These are phyloP conservation scores for Dissophora ornata DNA, from an alignment of 192 early-diverging fungal genomes.

Conservation along the genomic window DNA sequence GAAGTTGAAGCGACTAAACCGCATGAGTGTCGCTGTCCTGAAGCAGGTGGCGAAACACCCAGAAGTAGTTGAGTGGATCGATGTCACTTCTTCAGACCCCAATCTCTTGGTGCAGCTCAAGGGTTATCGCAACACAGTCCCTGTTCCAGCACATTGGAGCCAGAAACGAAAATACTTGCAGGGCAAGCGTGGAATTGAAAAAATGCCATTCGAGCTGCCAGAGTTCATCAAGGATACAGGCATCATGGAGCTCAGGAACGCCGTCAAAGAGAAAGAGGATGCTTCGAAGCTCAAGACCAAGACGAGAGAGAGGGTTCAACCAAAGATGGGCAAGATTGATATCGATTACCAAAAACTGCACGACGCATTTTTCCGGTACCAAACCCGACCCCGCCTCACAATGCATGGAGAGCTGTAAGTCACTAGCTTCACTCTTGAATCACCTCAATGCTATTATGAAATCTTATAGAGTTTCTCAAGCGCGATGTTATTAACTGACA, in stretches of 20 bases:
- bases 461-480: too few species aligned
- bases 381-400: conserved; percentile 82
- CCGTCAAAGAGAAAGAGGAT: conserved; percentile 90
- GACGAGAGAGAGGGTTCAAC: conserved; percentile 86
- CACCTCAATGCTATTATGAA: too few species aligned
- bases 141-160: conserved; percentile 94
- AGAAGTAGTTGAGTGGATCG: conserved; percentile 91
- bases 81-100: conserved; percentile 92
- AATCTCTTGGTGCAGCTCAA: conserved; percentile 92
- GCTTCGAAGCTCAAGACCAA: conserved; percentile 82
- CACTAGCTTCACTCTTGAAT: not conserved
- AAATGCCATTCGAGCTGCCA: conserved; percentile 93
- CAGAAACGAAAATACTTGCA: conserved; percentile 98
- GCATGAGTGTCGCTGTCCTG: conserved; percentile 87
- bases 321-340: conserved; percentile 96
- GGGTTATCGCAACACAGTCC: conserved; percentile 91
- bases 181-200: conserved; percentile 96
- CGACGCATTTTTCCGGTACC: conserved; percentile 97
- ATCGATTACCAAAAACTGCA: conserved; percentile 98
- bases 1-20: conserved; percentile 66
- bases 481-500: too few species aligned
- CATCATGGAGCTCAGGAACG: conserved; percentile 95
- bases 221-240: conserved; percentile 98
- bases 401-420: conserved; percentile 86
- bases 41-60: conserved; percentile 92